Conservation (phyloP, 2,329 filamentous ascomycete species). For the Trichophyton simii region DNA sequence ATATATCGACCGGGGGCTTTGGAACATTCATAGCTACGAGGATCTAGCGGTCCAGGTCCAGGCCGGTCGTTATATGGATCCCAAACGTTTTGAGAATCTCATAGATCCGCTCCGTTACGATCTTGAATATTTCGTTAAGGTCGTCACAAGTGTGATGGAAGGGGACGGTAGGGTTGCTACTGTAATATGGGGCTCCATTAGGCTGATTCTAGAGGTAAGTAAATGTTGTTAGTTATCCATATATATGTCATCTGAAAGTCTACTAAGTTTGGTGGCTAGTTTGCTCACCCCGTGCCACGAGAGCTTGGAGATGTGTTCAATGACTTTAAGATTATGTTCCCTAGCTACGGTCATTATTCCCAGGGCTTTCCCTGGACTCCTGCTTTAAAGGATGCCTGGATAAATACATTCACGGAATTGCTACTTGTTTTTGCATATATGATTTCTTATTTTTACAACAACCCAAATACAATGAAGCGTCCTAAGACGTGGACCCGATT, state of each 20-base stretch:
- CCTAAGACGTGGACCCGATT: background rate
- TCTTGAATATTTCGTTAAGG: background rate
- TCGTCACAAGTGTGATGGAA: background rate
- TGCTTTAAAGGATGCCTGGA: background rate
- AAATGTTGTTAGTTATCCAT: background rate
- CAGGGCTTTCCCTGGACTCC: background rate
- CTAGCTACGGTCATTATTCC: background rate
- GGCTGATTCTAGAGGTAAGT: background rate
- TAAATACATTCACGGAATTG: background rate
- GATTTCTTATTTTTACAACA: background rate
- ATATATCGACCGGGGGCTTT: background rate
- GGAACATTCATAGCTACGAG: background rate
- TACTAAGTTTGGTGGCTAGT: background rate
- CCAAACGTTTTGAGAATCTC: background rate
- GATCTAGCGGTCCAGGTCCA: background rate
- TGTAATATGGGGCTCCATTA: background rate
- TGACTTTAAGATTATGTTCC: background rate
- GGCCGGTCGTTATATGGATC: background rate
- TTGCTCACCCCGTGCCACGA: background rate
- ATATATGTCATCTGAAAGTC: background rate
- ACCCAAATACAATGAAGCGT: background rate
- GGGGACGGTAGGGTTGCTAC: background rate
- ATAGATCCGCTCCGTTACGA: background rate
- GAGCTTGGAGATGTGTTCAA: background rate
- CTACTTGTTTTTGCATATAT: background rate